These are phyloP conservation scores for Fraxinus quadrangulata DNA, from an alignment of 257 asterid genomes.

Conservation along the genomic window DNA sequence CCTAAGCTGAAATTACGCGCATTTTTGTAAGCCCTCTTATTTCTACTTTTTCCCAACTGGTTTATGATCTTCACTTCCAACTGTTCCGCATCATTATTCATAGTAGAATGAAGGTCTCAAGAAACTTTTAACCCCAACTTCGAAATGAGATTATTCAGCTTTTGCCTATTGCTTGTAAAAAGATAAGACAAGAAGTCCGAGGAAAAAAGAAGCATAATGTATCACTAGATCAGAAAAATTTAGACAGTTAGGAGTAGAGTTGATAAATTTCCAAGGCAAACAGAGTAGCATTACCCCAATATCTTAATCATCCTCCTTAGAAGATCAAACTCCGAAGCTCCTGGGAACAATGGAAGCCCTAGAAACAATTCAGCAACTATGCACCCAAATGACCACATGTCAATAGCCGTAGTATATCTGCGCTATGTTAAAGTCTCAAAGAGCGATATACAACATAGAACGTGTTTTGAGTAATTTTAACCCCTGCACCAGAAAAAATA, in stretches of 20 bases:
- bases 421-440: slow-evolving; percentile 55
- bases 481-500: neutral
- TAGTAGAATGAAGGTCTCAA: neutral
- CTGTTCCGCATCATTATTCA: neutral
- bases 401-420: slow-evolving; percentile 94
- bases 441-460: slow-evolving; percentile 30
- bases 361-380: slow-evolving; percentile 92
- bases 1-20: too few relatives aligned
- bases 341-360: slow-evolving; percentile 97
- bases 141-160: neutral
- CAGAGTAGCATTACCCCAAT: slow-evolving; percentile 64
- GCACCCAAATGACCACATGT: slow-evolving; percentile 99
- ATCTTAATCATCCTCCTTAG: slow-evolving; percentile 92
- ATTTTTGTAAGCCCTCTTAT: too few relatives aligned
- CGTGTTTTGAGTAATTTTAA: slow-evolving; percentile 8
- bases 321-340: slow-evolving; percentile 98
- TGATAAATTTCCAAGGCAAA: slow-evolving; percentile 18
- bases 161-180: slow-evolving; percentile 12
- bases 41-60: too few relatives aligned
- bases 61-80: too few relatives aligned
- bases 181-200: slow-evolving; percentile 2
- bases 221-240: slow-evolving; percentile 21
- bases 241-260: slow-evolving; percentile 12
- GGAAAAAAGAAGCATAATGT: slow-evolving; percentile 9
- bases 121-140: slow-evolving; percentile 12